A percentile compares a stretch with the other conserved stretches of the same genome.
These are phyloP conservation scores for Arthrobotrys sphaeroides DNA, from an alignment of 2,329 filamentous ascomycete species.

Conservation along the genomic window DNA sequence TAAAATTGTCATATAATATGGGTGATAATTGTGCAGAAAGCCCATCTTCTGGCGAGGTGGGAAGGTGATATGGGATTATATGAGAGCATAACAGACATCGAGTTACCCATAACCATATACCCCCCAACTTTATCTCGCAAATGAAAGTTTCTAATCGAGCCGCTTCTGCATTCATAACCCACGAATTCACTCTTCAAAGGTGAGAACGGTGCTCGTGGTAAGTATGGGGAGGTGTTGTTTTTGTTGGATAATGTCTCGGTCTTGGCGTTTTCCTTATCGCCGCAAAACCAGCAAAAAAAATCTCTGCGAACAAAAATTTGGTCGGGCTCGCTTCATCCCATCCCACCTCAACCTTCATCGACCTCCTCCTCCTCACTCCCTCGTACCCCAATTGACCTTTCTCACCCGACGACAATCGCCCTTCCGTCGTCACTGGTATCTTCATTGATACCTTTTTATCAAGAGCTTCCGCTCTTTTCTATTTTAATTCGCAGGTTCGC, in stretches of 20 bases:
- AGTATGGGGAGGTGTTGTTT: too few relatives aligned
- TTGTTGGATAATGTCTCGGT: background rate
- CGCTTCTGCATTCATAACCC: too few relatives aligned
- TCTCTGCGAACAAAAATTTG: constrained; percentile 33
- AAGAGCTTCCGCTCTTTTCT: background rate
- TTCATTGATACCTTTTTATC: background rate
- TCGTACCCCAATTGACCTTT: constrained; percentile 1
- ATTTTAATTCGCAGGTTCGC: background rate
- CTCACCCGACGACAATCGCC: background rate
- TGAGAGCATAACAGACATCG: too few relatives aligned
- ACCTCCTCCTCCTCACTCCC: background rate
- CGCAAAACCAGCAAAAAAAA: constrained; percentile 26
- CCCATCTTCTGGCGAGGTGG: too few relatives aligned
- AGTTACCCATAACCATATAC: too few relatives aligned
- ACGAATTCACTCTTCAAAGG: too few relatives aligned
- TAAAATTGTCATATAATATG: too few relatives aligned
- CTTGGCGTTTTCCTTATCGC: constrained; percentile 23
- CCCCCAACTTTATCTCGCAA: too few relatives aligned
- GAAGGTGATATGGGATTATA: too few relatives aligned
- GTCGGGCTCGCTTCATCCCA: constrained; percentile 1
- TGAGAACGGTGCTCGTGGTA: too few relatives aligned
- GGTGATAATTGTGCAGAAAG: too few relatives aligned
- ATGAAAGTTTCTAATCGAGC: too few relatives aligned
- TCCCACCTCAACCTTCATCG: constrained; percentile 16
- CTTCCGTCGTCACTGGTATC: background rate